These are phyloP conservation scores for Musa beccarii DNA, from an alignment of 176 grass and related monocot species.

Conservation along the genomic window DNA sequence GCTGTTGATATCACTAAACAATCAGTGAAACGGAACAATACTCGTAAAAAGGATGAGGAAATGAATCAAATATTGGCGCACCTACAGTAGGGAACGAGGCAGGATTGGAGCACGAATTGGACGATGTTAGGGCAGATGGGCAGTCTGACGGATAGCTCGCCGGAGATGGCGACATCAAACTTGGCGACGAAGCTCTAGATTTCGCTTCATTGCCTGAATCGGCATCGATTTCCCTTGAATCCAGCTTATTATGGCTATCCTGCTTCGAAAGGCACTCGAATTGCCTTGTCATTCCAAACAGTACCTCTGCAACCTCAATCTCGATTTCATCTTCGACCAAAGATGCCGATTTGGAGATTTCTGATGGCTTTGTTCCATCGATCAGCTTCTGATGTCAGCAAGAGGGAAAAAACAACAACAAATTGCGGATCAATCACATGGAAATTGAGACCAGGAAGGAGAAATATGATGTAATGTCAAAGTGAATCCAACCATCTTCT, in stretches of 20 bases:
- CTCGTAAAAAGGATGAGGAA: neutral
- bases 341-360: conserved; percentile 59
- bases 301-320: conserved; percentile 92
- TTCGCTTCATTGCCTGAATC: conserved; percentile 32
- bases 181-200: conserved; percentile 65
- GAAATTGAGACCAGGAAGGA: conserved; percentile 11
- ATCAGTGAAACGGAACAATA: neutral
- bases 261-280: conserved; percentile 52
- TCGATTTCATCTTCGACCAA: conserved; percentile 82
- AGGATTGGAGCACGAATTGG: conserved; percentile 49
- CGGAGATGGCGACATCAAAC: conserved; percentile 14
- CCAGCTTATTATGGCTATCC: conserved; percentile 43
- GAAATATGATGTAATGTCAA: neutral
- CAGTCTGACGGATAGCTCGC: neutral
- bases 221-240: conserved; percentile 31
- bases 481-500: conserved; percentile 49
- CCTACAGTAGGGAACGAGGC: conserved; percentile 39
- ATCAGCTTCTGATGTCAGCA: conserved; percentile 44
- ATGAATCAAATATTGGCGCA: conserved; percentile 6
- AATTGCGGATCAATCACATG: neutral
- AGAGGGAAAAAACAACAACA: neutral
- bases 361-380: conserved; percentile 29
- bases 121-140: conserved; percentile 13
- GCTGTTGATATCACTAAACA: conserved; percentile 28
- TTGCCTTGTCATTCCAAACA: conserved; percentile 85